Evolutionary conservation across 495 filamentous ascomycete genomes (phyloP), one percentile per base, ranked within the genome.

Genomic region (Trypethelium eluteriae): DNA sequence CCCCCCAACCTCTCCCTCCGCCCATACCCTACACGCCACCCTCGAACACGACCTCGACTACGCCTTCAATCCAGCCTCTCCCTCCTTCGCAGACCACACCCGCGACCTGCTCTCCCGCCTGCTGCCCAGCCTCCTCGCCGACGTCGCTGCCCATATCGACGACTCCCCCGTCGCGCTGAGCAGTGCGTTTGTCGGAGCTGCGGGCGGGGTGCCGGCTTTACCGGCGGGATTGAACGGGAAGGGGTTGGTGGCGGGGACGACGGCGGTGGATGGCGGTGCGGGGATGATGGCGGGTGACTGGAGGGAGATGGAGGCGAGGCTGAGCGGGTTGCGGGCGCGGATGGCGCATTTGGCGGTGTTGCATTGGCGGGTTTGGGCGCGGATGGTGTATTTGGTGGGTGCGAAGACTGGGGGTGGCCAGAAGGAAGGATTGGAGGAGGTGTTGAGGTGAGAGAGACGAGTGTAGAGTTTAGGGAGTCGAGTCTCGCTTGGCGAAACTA

Each of bases 331-430:
- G 38, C 77, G 75, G 50, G 82, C 82, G 12, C 81, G 89, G 38
- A 79, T 94, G 47, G 86, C 91, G 11, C 92, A 95, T 70, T 83
- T 96, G 50, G 85, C 86, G 9, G 81, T 92, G 25, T 76, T 96
- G 34, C 91, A 96, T 75, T 96, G 92, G 92, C 81, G 88, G 62
- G 87, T 95, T 2, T 96, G 92, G 92, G 87, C 84, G 5, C 85
- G 86, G 90, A 59, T 83, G 85, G 0, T 95, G 90, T 73, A 73
- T 36, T 59, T 59, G 53, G 53, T 59, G 34, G 53, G 14, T 36
- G 18, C 3, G 32, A 4, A 36, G 18, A 4, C 10, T 7, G 10
- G 32, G 10, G n/a, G 53, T 34, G 53, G 53, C 25, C 7, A 36
- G 53, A 36, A 32, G 32, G 14, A 36, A 0, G n/a, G 53, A 2